These are phyloP conservation scores for Aaosphaeria pasadenensis DNA, from an alignment of 2,329 filamentous ascomycete species.

Conservation along the genomic window DNA sequence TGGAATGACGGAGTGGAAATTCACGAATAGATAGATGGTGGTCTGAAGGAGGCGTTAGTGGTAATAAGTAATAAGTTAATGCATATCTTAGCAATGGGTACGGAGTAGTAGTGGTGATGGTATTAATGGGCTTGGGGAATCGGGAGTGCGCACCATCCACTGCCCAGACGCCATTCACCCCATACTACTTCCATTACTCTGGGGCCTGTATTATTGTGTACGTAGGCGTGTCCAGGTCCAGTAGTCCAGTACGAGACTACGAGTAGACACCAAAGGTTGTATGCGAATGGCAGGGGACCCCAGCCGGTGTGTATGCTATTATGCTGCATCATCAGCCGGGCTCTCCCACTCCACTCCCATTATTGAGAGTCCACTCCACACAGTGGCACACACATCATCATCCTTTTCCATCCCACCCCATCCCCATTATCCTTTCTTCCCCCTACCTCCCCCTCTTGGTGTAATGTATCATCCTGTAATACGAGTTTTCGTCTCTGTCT, in stretches of 20 bases:
- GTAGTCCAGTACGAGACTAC: too few species aligned
- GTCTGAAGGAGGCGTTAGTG: not conserved
- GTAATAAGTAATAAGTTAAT: not conserved
- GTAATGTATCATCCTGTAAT: too few species aligned
- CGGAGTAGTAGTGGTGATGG: constrained; percentile 13
- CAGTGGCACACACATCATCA: too few species aligned
- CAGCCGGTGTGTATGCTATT: constrained; percentile 13
- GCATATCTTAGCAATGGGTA: too few species aligned
- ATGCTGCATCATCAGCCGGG: constrained; percentile 35
- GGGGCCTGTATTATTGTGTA: too few species aligned
- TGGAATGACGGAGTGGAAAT: constrained; percentile 2
- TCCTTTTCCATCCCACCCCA: too few species aligned
- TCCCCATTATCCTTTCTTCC: too few species aligned
- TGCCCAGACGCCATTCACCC: constrained; percentile 39
- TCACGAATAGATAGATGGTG: constrained; percentile 7
- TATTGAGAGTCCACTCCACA: too few species aligned
- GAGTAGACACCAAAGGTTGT: too few species aligned
- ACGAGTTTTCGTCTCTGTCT: too few species aligned
- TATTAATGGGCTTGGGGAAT: constrained; percentile 27
- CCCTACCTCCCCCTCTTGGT: too few species aligned
- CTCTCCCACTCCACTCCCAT: constrained; percentile 5
- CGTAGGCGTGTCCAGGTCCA: too few species aligned
- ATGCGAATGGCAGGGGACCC: constrained; percentile 18
- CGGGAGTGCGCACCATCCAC: not conserved
- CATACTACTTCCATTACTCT: constrained; percentile 24